phyloP scores from a whole-genome alignment of 2,329 filamentous ascomycete species.

The Cladosporium sp. region DNA sequence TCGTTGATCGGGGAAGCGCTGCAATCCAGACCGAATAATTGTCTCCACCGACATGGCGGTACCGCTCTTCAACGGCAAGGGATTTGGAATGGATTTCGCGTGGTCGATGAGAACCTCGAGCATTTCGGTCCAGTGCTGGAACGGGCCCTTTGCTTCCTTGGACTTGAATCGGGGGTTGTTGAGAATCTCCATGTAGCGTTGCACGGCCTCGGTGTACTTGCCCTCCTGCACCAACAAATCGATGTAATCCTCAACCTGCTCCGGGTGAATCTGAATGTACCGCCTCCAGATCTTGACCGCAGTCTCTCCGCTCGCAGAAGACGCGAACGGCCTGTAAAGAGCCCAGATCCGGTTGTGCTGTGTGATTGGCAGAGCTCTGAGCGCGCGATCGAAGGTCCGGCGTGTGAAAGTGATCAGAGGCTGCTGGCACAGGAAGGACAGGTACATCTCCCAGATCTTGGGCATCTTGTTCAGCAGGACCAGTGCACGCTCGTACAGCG shows the following conservation, averaged over 20 bases:
- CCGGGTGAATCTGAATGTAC: conserved; percentile 96
- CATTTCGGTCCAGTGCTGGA: conserved; percentile 98
- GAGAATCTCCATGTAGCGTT: conserved; percentile 86
- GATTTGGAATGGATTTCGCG: conserved; percentile 58
- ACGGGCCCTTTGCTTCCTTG: conserved; percentile 91
- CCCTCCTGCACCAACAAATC: conserved; percentile 79
- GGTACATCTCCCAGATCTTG: conserved; percentile 96
- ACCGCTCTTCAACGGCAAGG: conserved; percentile 78
- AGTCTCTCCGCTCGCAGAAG: conserved; percentile 84
- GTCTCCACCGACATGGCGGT: conserved; percentile 85
- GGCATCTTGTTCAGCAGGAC: conserved; percentile 99
- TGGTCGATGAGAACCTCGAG: conserved; percentile 90
- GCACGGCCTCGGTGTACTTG: conserved; percentile 86
- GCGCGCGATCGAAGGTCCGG: conserved; percentile 84
- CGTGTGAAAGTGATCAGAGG: conserved; percentile 87
- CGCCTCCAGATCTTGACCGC: conserved; percentile 91
- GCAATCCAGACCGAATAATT: conserved; percentile 89
- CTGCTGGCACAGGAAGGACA: conserved; percentile 85
- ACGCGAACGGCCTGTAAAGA: conserved; percentile 85
- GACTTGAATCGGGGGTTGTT: conserved; percentile 89
- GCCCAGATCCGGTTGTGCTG: conserved; percentile 97
- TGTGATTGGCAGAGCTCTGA: conserved; percentile 87
- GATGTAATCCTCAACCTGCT: conserved; percentile 93
- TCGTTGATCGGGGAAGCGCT: conserved; percentile 86
- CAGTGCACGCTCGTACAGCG: conserved; percentile 87